Evolutionary conservation across 192 early-diverging fungal genomes (phyloP).

Genomic region (Linnemannia exigua): DNA sequence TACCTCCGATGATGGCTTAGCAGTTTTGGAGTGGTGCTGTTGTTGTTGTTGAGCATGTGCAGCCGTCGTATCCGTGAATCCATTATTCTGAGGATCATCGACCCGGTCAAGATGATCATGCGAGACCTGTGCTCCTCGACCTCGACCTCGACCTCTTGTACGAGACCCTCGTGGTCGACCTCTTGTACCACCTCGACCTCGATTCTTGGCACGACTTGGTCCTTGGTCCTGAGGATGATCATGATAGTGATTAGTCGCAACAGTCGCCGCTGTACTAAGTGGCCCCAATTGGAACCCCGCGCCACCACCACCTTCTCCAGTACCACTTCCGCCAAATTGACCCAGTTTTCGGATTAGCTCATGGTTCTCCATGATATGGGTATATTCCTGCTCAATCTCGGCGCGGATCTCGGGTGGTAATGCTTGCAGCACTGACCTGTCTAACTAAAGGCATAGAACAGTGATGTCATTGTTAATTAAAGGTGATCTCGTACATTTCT

Average conservation of each 20-base stretch:
- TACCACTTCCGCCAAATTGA: neutral
- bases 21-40: neutral
- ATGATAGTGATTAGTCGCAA: no score
- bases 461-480: neutral
- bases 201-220: neutral
- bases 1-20: neutral
- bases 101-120: neutral
- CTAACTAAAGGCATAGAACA: conserved; percentile 33
- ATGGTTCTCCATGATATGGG: conserved; percentile 40
- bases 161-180: conserved; percentile 1
- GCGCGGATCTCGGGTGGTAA: conserved; percentile 49
- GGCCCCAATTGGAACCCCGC: neutral
- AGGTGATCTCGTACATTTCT: no score
- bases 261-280: neutral
- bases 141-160: conserved; percentile 3
- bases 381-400: conserved; percentile 54
- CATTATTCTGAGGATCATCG: neutral
- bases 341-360: conserved; percentile 36
- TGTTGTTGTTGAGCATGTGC: neutral
- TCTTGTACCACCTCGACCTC: neutral
- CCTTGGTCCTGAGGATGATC: neutral
- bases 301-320: neutral
- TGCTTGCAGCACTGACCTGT: conserved; percentile 39
- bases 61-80: neutral
- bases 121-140: neutral